Conservation (phyloP, 257 asterid species). For the Jacaranda mimosifolia region DNA sequence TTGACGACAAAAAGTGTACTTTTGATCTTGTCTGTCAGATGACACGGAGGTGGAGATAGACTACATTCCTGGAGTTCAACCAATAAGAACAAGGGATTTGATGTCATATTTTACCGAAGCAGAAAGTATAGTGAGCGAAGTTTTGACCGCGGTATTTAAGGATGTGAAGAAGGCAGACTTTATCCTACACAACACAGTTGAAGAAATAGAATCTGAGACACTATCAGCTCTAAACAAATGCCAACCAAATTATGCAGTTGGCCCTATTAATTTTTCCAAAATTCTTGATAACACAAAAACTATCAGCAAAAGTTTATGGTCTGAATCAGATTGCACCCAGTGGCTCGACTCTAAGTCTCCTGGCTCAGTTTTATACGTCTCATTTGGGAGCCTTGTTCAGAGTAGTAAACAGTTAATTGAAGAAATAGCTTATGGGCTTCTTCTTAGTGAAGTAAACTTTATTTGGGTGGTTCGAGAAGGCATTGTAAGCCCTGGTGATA, state of each 20-base stretch:
- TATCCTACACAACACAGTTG: constrained; percentile 58
- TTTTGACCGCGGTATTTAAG: constrained; percentile 42
- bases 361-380: constrained; percentile 55
- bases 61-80: constrained; percentile 64
- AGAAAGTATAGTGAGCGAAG: constrained; percentile 32
- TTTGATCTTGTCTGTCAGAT: constrained; percentile 33
- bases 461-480: constrained; percentile 62
- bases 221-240: constrained; percentile 42
- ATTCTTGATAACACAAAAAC: background rate
- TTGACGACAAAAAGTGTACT: too few species aligned
- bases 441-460: constrained; percentile 50
- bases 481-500: constrained; percentile 41
- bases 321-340: constrained; percentile 45
- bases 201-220: constrained; percentile 56
- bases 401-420: constrained; percentile 29
- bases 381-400: constrained; percentile 53
- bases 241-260: constrained; percentile 52
- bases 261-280: constrained; percentile 41
- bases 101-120: constrained; percentile 41
- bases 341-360: constrained; percentile 52
- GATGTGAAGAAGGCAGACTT: constrained; percentile 58
- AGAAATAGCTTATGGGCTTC: constrained; percentile 59
- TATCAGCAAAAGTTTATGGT: constrained; percentile 42
- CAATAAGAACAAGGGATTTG: constrained; percentile 55
- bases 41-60: constrained; percentile 45